Conservation (phyloP, 73 alveolate species). For the Paramecium sonneborni region DNA sequence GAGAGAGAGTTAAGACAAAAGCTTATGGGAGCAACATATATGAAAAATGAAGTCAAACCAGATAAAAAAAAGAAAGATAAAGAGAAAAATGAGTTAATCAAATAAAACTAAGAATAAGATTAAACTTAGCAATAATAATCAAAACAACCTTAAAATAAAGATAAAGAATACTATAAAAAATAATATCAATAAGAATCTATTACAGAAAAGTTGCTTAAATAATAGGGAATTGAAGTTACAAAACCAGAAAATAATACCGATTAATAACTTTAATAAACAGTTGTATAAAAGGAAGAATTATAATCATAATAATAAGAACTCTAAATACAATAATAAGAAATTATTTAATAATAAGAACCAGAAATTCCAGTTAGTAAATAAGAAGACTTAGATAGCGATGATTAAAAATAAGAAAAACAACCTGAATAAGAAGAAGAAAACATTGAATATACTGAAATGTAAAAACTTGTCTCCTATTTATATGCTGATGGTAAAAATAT, state of each 20-base stretch:
- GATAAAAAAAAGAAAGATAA: conserved; percentile 22
- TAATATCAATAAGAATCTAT: background rate
- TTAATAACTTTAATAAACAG: background rate
- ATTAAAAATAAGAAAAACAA: conserved; percentile 70
- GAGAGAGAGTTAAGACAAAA: conserved; percentile 81
- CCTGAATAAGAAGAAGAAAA: conserved; percentile 28
- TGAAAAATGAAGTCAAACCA: conserved; percentile 53
- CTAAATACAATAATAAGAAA: conserved; percentile 26
- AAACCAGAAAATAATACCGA: background rate
- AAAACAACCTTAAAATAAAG: background rate
- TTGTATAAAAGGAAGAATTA: background rate
- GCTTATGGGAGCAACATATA: conserved; percentile 81
- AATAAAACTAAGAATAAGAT: background rate
- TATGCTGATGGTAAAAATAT: conserved; percentile 62
- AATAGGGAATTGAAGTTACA: background rate
- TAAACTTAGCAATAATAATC: background rate
- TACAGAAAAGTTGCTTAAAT: background rate
- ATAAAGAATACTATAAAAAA: conserved; percentile 44
- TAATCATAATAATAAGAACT: background rate
- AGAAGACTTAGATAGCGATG: conserved; percentile 66
- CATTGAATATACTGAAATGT: conserved; percentile 49
- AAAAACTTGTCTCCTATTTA: conserved; percentile 46
- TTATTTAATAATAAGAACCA: background rate
- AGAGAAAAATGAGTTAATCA: conserved; percentile 58
- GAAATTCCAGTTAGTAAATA: conserved; percentile 47